Evolutionary conservation across 768 basidiomycete species (phyloP).

Genomic region (Dentipellis fragilis): DNA sequence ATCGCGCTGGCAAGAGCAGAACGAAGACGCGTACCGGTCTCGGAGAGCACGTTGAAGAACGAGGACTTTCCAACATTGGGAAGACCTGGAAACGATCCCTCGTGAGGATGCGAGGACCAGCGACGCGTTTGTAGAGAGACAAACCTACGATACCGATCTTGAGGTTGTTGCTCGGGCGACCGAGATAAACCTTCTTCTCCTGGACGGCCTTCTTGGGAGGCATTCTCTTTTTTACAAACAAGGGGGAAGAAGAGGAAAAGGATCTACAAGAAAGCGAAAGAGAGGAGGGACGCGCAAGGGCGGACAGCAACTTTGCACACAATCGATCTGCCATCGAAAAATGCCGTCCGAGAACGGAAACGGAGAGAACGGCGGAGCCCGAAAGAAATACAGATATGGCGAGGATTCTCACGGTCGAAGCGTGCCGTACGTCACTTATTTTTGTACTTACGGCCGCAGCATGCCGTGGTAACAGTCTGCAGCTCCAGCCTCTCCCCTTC

Average conservation of each 20-base stretch:
- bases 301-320: conserved; percentile 9
- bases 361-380: not conserved
- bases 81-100: conserved; percentile 43
- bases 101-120: not conserved
- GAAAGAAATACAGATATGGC: not conserved
- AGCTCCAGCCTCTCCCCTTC: not conserved
- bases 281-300: not conserved
- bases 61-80: conserved; percentile 98
- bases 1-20: conserved; percentile 2
- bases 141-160: conserved; percentile 98
- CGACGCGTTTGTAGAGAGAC: conserved; percentile 24
- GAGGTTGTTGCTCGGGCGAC: conserved; percentile 92
- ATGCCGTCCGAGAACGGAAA: not conserved
- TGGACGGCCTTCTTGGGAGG: conserved; percentile 78
- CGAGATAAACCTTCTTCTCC: conserved; percentile 84
- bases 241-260: conserved; percentile 29
- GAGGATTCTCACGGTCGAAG: not conserved
- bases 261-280: conserved; percentile 8
- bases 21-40: conserved; percentile 53
- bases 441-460: not conserved
- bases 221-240: conserved; percentile 59
- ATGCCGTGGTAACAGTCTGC: not conserved
- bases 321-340: conserved; percentile 16
- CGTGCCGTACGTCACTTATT: not conserved
- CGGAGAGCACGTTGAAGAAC: conserved; percentile 96